Percentiles rank a stretch among this genome's conserved stretches.
Conservation (phyloP, 805 yeast species). For the Candida cerambycidarum region DNA sequence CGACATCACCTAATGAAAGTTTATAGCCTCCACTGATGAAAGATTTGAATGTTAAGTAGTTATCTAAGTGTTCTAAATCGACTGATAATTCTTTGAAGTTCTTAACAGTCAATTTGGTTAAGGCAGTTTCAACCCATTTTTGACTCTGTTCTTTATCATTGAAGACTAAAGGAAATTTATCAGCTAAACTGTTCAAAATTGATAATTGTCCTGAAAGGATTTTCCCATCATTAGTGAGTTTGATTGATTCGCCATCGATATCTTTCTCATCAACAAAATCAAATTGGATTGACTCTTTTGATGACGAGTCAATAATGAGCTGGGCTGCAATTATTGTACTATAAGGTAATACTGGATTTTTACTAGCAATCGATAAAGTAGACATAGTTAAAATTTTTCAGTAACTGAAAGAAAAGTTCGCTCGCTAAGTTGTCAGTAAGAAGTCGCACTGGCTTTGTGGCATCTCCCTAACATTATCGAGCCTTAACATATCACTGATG, state of each 20-base stretch:
- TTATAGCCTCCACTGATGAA: conserved; percentile 62
- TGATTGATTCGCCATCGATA: conserved; percentile 45
- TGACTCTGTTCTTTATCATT: conserved; percentile 40
- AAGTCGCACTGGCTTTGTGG: background rate
- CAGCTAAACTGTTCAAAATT: conserved; percentile 50
- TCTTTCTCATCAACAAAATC: conserved; percentile 70
- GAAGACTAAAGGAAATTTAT: conserved; percentile 49
- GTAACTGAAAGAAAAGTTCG: too few relatives aligned
- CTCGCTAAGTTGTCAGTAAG: too few relatives aligned
- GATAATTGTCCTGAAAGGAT: conserved; percentile 42
- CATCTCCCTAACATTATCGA: background rate
- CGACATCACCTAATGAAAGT: conserved; percentile 77
- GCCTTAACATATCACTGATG: conserved; percentile 1
- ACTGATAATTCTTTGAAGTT: conserved; percentile 84
- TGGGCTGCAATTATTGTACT: conserved; percentile 76
- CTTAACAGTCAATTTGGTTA: conserved; percentile 68
- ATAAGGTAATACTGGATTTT: conserved; percentile 82
- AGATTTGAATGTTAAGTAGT: conserved; percentile 82
- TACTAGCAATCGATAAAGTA: conserved; percentile 71
- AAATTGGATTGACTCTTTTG: conserved; percentile 52
- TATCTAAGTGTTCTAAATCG: conserved; percentile 76
- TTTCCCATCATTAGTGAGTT: conserved; percentile 45
- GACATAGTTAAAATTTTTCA: conserved; percentile 28
- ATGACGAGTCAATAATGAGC: conserved; percentile 51
- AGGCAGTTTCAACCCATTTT: conserved; percentile 68